Evolutionary conservation across 352 stramenopile genomes (phyloP).

Genomic region (Phytopythium helicoides): DNA sequence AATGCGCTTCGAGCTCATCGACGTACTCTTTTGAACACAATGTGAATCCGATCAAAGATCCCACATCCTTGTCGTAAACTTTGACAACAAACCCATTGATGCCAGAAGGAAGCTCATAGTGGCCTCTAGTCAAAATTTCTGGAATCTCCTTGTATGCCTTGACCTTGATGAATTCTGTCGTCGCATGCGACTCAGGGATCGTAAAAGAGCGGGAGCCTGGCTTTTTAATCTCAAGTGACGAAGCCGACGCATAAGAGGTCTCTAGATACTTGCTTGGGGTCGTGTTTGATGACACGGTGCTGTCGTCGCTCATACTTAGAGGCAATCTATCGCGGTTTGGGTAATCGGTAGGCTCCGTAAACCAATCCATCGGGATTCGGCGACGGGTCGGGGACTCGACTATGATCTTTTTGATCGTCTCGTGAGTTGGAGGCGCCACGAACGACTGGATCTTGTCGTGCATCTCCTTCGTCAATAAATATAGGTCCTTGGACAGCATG

Average conservation of each 20-base stretch:
- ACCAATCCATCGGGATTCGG: slow-evolving; percentile 80
- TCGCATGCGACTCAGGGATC: slow-evolving; percentile 26
- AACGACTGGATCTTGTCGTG: slow-evolving; percentile 61
- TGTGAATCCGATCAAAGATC: slow-evolving; percentile 79
- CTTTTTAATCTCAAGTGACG: slow-evolving; percentile 41
- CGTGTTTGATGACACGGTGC: slow-evolving; percentile 33
- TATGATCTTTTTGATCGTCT: slow-evolving; percentile 78
- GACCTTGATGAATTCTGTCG: slow-evolving; percentile 42
- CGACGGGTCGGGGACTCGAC: slow-evolving; percentile 60
- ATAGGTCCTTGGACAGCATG: slow-evolving; percentile 57
- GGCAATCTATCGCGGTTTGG: slow-evolving; percentile 2
- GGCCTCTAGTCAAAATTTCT: slow-evolving; percentile 44
- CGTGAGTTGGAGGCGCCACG: slow-evolving; percentile 54
- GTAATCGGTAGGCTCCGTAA: slow-evolving; percentile 34
- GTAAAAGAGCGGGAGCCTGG: slow-evolving; percentile 30
- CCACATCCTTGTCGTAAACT: slow-evolving; percentile 78
- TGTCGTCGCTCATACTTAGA: slow-evolving; percentile 34
- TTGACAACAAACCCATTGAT: slow-evolving; percentile 80
- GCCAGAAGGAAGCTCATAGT: slow-evolving; percentile 68
- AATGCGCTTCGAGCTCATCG: slow-evolving; percentile 63
- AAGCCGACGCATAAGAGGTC: slow-evolving; percentile 38
- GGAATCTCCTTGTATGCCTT: slow-evolving; percentile 55
- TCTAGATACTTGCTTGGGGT: slow-evolving; percentile 28
- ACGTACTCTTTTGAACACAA: slow-evolving; percentile 74
- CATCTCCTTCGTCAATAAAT: slow-evolving; percentile 47